Evolutionary conservation across 228 moss, liverwort and hornwort genomes (phyloP).

Genomic region (Sphagnum fallax): DNA sequence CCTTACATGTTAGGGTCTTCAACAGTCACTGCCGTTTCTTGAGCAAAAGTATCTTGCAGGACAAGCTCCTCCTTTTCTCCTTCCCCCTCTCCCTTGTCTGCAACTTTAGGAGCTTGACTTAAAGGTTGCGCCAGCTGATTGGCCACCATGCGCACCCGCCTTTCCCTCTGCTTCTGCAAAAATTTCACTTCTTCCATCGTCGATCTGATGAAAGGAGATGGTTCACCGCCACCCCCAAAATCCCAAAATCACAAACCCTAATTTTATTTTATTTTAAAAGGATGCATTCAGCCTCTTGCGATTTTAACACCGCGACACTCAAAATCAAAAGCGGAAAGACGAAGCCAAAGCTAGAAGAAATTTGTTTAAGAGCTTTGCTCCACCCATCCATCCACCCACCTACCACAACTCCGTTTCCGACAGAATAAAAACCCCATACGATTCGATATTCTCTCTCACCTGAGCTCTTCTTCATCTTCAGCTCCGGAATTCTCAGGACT

Average conservation of each 20-base stretch:
- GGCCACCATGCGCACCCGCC: conserved; percentile 58
- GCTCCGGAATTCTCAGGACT: conserved; percentile 29
- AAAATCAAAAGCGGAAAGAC: background rate
- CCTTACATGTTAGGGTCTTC: conserved; percentile 98
- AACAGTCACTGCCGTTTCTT: conserved; percentile 93
- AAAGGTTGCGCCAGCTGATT: conserved; percentile 42
- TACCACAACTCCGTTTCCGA: no score
- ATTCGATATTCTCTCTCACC: conserved; percentile 8
- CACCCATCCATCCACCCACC: no score
- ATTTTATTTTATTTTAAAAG: no score
- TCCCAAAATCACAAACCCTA: background rate
- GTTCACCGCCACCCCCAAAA: background rate
- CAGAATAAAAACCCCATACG: no score
- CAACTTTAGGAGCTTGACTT: conserved; percentile 42
- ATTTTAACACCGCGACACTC: background rate
- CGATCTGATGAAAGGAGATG: conserved; percentile 36
- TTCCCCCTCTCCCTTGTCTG: conserved; percentile 75
- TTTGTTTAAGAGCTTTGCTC: background rate
- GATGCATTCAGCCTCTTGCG: background rate
- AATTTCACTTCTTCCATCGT: conserved; percentile 84
- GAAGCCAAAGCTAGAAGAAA: background rate
- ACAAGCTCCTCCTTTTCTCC: conserved; percentile 98
- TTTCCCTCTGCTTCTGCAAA: conserved; percentile 81
- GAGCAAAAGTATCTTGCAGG: conserved; percentile 94
- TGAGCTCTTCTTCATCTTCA: conserved; percentile 33